Conservation (phyloP, 2,329 filamentous ascomycete species). For the Alternaria arborescens region DNA sequence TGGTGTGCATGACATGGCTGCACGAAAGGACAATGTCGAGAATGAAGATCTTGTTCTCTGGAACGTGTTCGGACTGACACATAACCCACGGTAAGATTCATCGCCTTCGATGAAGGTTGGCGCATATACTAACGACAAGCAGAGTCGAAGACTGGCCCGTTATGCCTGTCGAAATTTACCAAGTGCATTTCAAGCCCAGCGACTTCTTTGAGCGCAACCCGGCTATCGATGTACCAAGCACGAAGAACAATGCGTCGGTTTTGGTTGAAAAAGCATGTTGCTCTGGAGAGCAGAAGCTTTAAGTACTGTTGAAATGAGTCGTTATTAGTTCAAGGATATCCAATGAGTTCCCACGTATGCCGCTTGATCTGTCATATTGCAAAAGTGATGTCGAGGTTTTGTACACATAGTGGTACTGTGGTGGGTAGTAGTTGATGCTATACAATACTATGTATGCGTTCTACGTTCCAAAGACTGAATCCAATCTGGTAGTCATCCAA, state of each 20-base stretch:
- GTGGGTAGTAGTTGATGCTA: slow-evolving; percentile 3
- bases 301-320: background rate
- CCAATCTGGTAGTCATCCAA: slow-evolving; percentile 6
- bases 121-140: background rate
- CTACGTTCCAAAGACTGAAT: background rate
- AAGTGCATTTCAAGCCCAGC: slow-evolving; percentile 58
- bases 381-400: background rate
- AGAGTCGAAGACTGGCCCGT: slow-evolving; percentile 61
- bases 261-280: slow-evolving; percentile 35
- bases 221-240: slow-evolving; percentile 60
- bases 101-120: background rate
- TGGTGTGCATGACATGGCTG: slow-evolving; percentile 56
- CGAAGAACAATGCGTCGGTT: slow-evolving; percentile 43
- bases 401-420: background rate
- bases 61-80: slow-evolving; percentile 61
- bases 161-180: slow-evolving; percentile 60
- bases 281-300: slow-evolving; percentile 28
- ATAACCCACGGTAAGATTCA: slow-evolving; percentile 56
- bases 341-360: background rate
- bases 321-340: background rate
- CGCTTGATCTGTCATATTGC: background rate
- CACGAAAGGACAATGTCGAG: slow-evolving; percentile 53
- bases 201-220: slow-evolving; percentile 65
- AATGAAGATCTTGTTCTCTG: slow-evolving; percentile 61
- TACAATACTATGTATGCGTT: background rate